phyloP scores from a whole-genome alignment of 495 filamentous ascomycete genomes.

The Extremus antarcticus region DNA sequence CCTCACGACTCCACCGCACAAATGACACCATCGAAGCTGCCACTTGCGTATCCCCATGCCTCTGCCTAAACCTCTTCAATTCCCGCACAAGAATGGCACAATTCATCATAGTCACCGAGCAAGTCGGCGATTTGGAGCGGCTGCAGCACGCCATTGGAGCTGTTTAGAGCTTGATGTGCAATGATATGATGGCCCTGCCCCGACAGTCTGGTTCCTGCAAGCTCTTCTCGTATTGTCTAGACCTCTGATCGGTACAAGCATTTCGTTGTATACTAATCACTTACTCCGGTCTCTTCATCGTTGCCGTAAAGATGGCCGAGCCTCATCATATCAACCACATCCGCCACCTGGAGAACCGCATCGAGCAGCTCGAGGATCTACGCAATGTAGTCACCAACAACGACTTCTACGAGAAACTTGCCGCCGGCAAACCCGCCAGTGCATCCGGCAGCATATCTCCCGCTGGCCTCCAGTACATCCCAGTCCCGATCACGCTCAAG shows the following conservation, averaged over 20 bases:
- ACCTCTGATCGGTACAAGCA: neutral
- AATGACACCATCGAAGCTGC: neutral
- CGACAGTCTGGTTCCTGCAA: too few species aligned
- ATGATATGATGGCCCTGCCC: too few species aligned
- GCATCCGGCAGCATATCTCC: slow-evolving; percentile 8
- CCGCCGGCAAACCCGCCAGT: slow-evolving; percentile 7
- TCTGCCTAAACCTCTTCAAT: too few species aligned
- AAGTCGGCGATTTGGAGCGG: neutral
- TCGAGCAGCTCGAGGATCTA: slow-evolving; percentile 22
- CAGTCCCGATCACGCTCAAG: slow-evolving; percentile 28
- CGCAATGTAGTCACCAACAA: slow-evolving; percentile 12
- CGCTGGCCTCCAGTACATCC: slow-evolving; percentile 14
- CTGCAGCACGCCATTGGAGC: neutral
- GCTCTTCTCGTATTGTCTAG: too few species aligned
- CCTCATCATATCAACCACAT: neutral
- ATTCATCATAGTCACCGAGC: neutral
- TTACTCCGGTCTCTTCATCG: neutral
- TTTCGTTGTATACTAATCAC: too few species aligned
- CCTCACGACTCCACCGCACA: neutral
- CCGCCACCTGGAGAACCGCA: slow-evolving; percentile 14
- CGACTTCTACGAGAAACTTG: slow-evolving; percentile 20
- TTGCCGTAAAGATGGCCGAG: neutral
- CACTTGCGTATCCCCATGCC: neutral
- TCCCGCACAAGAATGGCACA: neutral
- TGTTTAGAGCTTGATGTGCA: neutral